These are phyloP conservation scores for Fragaria vesca DNA, from an alignment of 306 rosid genomes.

Conservation along the genomic window DNA sequence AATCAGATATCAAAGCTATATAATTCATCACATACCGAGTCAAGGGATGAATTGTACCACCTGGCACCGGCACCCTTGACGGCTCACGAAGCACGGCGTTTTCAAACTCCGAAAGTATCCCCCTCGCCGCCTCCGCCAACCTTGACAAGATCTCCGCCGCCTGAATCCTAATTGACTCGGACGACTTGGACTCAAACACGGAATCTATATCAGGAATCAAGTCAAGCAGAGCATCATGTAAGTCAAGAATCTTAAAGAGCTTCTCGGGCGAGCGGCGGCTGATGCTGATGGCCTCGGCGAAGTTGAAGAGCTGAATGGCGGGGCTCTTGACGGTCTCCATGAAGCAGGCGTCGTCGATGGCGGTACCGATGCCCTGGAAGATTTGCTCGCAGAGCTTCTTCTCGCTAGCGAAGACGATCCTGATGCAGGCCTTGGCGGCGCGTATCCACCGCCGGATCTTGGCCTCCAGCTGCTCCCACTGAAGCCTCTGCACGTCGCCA, in stretches of 20 bases:
- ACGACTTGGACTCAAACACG: constrained; percentile 81
- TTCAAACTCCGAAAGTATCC: constrained; percentile 90
- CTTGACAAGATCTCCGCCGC: constrained; percentile 90
- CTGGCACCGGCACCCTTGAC: constrained; percentile 86
- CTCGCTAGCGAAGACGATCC: constrained; percentile 82
- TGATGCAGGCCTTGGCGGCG: constrained; percentile 77
- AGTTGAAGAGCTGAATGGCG: constrained; percentile 86
- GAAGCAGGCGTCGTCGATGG: constrained; percentile 87
- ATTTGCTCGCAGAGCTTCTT: constrained; percentile 87
- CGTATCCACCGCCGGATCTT: constrained; percentile 93
- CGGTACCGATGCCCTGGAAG: constrained; percentile 71
- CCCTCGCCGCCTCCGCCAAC: constrained; percentile 92
- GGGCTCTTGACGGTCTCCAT: constrained; percentile 95
- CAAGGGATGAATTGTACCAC: constrained; percentile 95
- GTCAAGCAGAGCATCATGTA: constrained; percentile 83
- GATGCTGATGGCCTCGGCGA: constrained; percentile 88
- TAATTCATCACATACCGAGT: constrained; percentile 98
- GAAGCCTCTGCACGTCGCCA: constrained; percentile 89
- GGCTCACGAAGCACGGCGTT: constrained; percentile 90
- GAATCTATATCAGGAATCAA: constrained; percentile 85
- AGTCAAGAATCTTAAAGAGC: constrained; percentile 83
- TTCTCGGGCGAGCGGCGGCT: constrained; percentile 93
- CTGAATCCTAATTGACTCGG: constrained; percentile 81
- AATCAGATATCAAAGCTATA: constrained; percentile 85
- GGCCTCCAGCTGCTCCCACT: constrained; percentile 80